phyloP scores from a whole-genome alignment of 192 early-diverging fungal genomes.

The Piromyces finnis region DNA sequence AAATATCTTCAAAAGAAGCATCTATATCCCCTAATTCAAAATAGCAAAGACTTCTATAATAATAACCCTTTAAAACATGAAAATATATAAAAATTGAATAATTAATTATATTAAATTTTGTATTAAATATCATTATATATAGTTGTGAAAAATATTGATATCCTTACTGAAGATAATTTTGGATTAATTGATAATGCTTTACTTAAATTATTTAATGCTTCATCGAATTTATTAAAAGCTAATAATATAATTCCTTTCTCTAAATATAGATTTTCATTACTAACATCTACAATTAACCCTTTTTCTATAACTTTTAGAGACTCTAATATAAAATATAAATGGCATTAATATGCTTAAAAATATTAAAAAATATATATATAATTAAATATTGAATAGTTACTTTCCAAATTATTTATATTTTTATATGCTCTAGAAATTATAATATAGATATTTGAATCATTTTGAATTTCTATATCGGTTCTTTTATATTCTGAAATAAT shows the following conservation, averaged over 20 bases:
- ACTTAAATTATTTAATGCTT: background rate
- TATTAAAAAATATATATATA: too few relatives aligned
- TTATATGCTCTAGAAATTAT: background rate
- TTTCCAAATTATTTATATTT: background rate
- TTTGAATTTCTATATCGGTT: background rate
- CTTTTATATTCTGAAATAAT: background rate
- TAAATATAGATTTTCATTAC: background rate
- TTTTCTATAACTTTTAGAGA: background rate
- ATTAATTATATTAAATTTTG: too few relatives aligned
- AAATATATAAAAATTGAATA: too few relatives aligned
- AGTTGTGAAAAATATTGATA: too few relatives aligned
- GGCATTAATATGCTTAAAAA: too few relatives aligned
- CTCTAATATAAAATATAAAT: background rate
- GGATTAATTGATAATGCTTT: background rate
- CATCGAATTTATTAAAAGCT: background rate
- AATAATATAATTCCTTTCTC: background rate
- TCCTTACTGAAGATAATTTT: background rate
- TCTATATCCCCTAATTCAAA: background rate
- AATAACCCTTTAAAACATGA: background rate
- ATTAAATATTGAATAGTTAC: too few relatives aligned
- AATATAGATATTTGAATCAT: background rate
- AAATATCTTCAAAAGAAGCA: background rate
- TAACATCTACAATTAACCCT: background rate
- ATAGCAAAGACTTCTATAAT: background rate
- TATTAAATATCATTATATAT: too few relatives aligned